phyloP scores from a whole-genome alignment of 129 eudicot genomes.

The Cynara cardunculus region DNA sequence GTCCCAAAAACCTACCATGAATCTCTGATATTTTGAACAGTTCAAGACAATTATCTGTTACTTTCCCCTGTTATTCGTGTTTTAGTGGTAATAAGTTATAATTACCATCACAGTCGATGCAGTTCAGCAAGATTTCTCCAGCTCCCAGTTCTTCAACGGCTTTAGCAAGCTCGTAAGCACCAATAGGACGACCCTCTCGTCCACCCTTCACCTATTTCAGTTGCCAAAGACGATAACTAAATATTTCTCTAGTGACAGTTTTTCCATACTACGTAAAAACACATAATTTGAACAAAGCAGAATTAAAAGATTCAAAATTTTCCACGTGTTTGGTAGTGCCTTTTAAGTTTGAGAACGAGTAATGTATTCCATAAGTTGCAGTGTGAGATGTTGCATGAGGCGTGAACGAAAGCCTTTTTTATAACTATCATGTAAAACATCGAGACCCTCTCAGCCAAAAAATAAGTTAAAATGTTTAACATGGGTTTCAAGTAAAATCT shows the following conservation, averaged over 20 bases:
- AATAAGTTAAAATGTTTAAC: background rate
- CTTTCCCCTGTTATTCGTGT: background rate
- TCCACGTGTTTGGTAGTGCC: background rate
- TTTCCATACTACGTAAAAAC: background rate
- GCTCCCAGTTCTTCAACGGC: conserved; percentile 98
- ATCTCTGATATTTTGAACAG: background rate
- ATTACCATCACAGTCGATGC: conserved; percentile 98
- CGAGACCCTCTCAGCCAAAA: background rate
- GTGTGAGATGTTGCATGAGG: background rate
- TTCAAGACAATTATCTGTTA: background rate
- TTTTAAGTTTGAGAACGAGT: background rate
- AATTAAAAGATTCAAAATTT: background rate
- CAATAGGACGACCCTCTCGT: conserved; percentile 90
- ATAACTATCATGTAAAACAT: background rate
- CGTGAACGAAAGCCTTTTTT: background rate
- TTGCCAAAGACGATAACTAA: background rate
- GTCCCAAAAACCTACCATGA: background rate
- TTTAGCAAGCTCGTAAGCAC: conserved; percentile 99
- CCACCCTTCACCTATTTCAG: conserved; percentile 88
- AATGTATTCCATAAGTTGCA: background rate
- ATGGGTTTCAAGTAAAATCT: background rate
- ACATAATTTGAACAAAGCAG: background rate
- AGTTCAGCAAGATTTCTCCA: conserved; percentile 92
- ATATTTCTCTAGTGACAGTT: background rate
- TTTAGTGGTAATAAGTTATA: background rate